Evolutionary conservation across 176 grass and related monocot genomes (phyloP).

Genomic region (Pharus latifolius): DNA sequence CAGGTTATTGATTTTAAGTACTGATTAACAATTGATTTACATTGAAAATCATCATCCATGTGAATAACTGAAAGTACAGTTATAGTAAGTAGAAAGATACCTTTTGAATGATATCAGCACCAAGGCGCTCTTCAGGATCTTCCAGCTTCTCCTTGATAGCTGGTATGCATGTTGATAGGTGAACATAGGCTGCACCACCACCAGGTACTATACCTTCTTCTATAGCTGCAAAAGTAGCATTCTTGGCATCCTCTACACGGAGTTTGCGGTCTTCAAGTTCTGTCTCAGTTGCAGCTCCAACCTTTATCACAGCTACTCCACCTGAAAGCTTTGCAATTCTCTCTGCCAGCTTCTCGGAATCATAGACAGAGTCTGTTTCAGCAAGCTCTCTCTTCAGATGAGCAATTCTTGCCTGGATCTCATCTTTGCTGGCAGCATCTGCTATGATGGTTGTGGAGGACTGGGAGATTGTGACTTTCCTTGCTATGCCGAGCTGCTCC

Average conservation of each 20-base stretch:
- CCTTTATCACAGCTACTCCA: conserved; percentile 90
- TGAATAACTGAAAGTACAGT: background rate
- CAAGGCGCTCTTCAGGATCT: conserved; percentile 71
- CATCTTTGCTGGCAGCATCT: conserved; percentile 73
- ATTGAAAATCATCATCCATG: too few relatives aligned
- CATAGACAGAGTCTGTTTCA: conserved; percentile 76
- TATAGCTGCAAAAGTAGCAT: conserved; percentile 88
- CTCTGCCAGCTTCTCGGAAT: conserved; percentile 87
- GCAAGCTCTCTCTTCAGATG: conserved; percentile 84
- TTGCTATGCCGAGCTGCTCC: conserved; percentile 68
- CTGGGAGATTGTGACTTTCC: conserved; percentile 67
- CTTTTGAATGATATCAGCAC: conserved; percentile 91
- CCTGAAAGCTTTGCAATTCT: conserved; percentile 91
- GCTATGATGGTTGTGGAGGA: conserved; percentile 79
- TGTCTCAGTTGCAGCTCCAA: conserved; percentile 79
- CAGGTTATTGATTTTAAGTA: too few relatives aligned
- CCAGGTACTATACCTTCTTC: conserved; percentile 97
- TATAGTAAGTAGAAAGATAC: conserved; percentile 6
- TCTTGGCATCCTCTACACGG: conserved; percentile 86
- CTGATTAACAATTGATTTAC: too few relatives aligned
- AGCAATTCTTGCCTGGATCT: conserved; percentile 75
- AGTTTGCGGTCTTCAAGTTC: conserved; percentile 94
- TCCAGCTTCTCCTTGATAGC: conserved; percentile 85
- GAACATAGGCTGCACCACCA: conserved; percentile 75
- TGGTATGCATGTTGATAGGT: conserved; percentile 62